Conservation (phyloP, 1,139 yeast species). For the Spencermartinsiella ligniputridi region DNA sequence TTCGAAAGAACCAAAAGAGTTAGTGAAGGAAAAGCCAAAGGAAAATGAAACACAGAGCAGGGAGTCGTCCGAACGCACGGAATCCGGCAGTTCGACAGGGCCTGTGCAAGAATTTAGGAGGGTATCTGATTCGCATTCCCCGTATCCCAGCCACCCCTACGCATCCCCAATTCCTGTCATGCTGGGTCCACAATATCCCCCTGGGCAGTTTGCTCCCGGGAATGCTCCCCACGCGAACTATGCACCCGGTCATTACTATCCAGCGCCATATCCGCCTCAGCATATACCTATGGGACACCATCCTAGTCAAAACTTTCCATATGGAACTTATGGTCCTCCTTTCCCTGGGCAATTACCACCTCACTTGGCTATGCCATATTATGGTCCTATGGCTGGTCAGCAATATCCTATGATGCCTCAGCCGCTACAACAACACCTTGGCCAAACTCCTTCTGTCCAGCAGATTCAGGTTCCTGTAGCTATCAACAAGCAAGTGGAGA, state of each 20-base stretch:
- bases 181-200: neutral
- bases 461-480: neutral
- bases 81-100: too few relatives aligned
- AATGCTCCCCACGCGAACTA: neutral
- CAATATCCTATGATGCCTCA: too few relatives aligned
- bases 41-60: too few relatives aligned
- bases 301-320: neutral
- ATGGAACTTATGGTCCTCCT: neutral
- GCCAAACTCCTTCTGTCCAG: too few relatives aligned
- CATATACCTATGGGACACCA: neutral
- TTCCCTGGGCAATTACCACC: neutral
- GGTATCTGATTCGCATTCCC: too few relatives aligned
- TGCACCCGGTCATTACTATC: neutral
- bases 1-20: constrained; percentile 12
- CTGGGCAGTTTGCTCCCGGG: neutral
- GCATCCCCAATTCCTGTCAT: neutral
- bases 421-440: too few relatives aligned
- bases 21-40: neutral
- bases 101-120: too few relatives aligned
- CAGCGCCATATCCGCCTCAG: neutral
- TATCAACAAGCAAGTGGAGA: neutral
- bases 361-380: too few relatives aligned
- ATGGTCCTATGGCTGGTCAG: too few relatives aligned
- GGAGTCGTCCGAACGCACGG: too few relatives aligned
- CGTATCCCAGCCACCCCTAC: too few relatives aligned